phyloP scores from a whole-genome alignment of 805 yeast genomes.

The Zygoascus bituminiphila region DNA sequence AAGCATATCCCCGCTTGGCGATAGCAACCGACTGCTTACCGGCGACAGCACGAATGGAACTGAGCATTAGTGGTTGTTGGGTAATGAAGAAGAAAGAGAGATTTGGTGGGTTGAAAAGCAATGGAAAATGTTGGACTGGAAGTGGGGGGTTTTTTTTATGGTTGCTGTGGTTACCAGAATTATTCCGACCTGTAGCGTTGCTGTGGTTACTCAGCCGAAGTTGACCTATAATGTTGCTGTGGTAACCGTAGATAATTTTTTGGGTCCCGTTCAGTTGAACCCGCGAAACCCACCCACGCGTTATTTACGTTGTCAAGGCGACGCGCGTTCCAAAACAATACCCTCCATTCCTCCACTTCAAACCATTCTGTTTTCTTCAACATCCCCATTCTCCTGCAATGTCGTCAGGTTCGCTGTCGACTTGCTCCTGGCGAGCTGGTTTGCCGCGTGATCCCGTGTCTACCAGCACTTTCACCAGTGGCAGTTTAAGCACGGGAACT shows the following conservation, averaged over 20 bases:
- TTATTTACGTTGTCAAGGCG: no score
- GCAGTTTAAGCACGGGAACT: background rate
- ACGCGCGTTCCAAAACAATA: no score
- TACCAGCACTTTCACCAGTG: background rate
- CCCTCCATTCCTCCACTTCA: no score
- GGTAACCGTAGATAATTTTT: no score
- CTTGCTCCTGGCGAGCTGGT: background rate
- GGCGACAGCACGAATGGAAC: background rate
- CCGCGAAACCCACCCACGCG: no score
- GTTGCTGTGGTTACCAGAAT: background rate
- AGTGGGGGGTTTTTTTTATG: background rate
- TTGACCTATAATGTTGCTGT: no score
- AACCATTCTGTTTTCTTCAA: no score
- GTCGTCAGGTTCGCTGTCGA: slow-evolving; percentile 3
- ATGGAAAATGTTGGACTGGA: background rate
- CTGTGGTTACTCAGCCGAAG: no score
- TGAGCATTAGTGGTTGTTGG: background rate
- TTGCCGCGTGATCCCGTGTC: background rate
- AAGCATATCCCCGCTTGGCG: slow-evolving; percentile 1
- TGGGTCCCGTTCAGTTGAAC: no score
- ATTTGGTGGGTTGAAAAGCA: background rate
- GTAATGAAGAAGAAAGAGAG: background rate
- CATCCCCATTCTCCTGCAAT: no score
- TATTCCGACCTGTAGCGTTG: no score
- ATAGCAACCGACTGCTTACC: background rate